Base-by-base conservation (phyloP, 2,329 filamentous ascomycete species). In the Blumeria hordei region DNA sequence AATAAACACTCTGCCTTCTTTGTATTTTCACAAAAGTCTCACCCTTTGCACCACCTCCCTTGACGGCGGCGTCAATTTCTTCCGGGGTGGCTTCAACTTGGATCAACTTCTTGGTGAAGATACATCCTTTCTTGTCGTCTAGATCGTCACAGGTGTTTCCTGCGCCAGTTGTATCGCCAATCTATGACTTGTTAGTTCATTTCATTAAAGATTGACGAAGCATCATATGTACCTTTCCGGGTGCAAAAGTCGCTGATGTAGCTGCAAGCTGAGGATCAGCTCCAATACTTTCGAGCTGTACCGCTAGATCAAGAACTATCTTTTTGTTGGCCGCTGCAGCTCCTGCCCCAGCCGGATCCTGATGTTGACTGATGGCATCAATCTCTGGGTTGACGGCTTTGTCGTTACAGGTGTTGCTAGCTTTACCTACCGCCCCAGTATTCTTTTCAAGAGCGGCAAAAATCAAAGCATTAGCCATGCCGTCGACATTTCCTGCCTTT, bases 351-450 rank as follows among this genome's bases (percentile, higher is more conserved):
- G 80, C 80, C 32, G 80, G 78, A 64, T 84, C 80, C 67, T 84
- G 79, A 67, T 83, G 80, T 67, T 81, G 78, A 55, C 70, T 67
- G 57, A 84, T 64, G 47, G 77, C 77, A 33, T 71, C 74, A 61
- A 84, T 81, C 68, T 83, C 79, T 2, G 79, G 72, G 67, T 84
- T 84, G 57, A 71, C 69, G 14, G 80, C 76, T 62, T 72, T 77
- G 64, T 67, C 68, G 43, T 66, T 71, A 69, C 80, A 84, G 52
- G 73, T 66, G 35, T 72, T 75, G 50, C 74, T 78, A n/a, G 71
- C 72, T 47, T 70, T 66, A 52, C 78, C 78, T 57, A 81, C 77
- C 8, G 63, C 61, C 51, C 68, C 73, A 32, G 77, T 81, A 68
- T 81, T 81, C 56, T 77, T 72, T 70, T 81, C 78, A 21, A 77